Percentiles rank a stretch among this genome's conserved stretches.
phyloP scores from a whole-genome alignment of 257 asterid species.

The Scutellaria galericulata region DNA sequence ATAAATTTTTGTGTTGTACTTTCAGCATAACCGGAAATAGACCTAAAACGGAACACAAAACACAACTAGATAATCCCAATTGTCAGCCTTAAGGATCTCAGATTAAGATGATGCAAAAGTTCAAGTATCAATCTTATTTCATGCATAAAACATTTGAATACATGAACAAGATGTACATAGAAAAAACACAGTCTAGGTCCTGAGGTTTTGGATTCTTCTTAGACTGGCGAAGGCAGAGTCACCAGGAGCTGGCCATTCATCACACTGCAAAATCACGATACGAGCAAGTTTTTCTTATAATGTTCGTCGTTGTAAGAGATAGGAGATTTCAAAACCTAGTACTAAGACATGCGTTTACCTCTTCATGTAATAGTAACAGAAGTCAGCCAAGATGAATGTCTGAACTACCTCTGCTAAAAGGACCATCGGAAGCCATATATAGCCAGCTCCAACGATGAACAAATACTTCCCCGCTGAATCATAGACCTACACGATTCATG shows the following conservation, averaged over 20 bases:
- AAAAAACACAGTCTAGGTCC: constrained; percentile 8
- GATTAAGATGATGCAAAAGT: background rate
- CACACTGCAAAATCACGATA: constrained; percentile 59
- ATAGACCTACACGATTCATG: constrained; percentile 49
- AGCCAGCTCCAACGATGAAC: constrained; percentile 63
- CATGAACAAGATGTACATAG: constrained; percentile 31
- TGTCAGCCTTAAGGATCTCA: background rate
- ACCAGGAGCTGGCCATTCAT: constrained; percentile 70
- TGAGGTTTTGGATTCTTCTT: constrained; percentile 25
- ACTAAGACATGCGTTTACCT: constrained; percentile 50
- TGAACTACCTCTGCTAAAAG: constrained; percentile 78
- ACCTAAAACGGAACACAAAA: too few relatives aligned
- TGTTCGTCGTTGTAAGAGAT: constrained; percentile 4
- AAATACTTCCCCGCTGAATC: constrained; percentile 68
- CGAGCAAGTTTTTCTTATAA: background rate
- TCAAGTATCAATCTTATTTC: constrained; percentile 6
- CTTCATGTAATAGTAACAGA: constrained; percentile 85
- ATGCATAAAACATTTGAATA: constrained; percentile 11
- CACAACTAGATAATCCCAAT: too few relatives aligned
- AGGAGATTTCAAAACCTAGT: background rate
- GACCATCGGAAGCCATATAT: constrained; percentile 73
- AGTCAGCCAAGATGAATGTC: constrained; percentile 90
- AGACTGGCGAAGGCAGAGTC: constrained; percentile 64
- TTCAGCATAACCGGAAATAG: too few relatives aligned
- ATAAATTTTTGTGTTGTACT: too few relatives aligned